phyloP scores from a whole-genome alignment of 148 eudicot species.

The Cornus suecica region DNA sequence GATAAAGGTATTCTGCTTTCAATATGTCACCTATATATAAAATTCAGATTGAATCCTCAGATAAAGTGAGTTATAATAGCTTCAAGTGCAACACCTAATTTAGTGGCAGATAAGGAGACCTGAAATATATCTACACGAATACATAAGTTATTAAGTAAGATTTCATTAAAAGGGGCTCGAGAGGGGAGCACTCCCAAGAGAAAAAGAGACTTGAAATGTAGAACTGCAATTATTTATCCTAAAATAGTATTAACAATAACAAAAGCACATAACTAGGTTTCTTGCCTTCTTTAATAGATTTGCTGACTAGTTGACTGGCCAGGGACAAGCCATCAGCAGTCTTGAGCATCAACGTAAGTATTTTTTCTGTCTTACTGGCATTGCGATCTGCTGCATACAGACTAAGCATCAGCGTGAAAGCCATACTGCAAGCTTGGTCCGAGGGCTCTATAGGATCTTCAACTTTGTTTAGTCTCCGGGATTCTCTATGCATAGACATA shows the following conservation, averaged over 20 bases:
- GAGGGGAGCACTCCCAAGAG: too few species aligned
- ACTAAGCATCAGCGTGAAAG: constrained; percentile 56
- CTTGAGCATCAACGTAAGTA: constrained; percentile 45
- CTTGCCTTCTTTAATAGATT: constrained; percentile 58
- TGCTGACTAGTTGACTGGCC: constrained; percentile 54
- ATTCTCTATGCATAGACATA: constrained; percentile 29
- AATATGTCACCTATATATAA: constrained; percentile 43
- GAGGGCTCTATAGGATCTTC: constrained; percentile 29
- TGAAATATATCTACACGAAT: too few species aligned
- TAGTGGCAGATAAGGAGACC: background rate
- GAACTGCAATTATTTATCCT: background rate
- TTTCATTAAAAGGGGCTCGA: too few species aligned
- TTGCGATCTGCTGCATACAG: constrained; percentile 47
- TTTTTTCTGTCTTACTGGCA: constrained; percentile 33
- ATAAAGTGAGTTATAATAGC: background rate
- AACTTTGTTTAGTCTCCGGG: constrained; percentile 17
- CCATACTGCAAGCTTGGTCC: constrained; percentile 36
- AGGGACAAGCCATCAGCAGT: constrained; percentile 52
- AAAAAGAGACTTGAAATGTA: background rate
- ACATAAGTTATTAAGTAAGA: too few species aligned
- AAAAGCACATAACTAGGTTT: background rate
- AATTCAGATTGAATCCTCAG: background rate
- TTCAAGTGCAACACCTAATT: background rate
- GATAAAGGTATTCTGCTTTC: constrained; percentile 49
- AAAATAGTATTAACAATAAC: too few species aligned